Percentiles rank a stretch among this genome's conserved stretches.
These are phyloP conservation scores for Aspergillus versicolor DNA, from an alignment of 2,329 filamentous ascomycete genomes.

Conservation along the genomic window DNA sequence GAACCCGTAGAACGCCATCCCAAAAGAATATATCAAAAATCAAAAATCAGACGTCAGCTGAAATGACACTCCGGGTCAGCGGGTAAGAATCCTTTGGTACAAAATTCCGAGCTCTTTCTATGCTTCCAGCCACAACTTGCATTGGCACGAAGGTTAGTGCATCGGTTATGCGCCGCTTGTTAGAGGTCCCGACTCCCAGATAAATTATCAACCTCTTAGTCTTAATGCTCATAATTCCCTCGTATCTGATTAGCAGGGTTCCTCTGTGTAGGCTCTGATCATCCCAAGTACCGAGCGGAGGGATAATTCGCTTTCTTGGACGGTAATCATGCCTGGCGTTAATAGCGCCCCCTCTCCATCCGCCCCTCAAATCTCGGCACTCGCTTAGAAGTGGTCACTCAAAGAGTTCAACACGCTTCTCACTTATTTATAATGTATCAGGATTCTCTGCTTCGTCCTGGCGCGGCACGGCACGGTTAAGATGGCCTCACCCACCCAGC, in stretches of 20 bases:
- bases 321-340: neutral
- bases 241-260: constrained; percentile 1
- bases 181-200: neutral
- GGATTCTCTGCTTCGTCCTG: neutral
- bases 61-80: neutral
- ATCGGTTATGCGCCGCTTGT: neutral
- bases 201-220: neutral
- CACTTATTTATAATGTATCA: neutral
- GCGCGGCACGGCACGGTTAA: neutral
- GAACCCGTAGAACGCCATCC: neutral
- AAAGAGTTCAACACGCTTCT: neutral
- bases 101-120: neutral
- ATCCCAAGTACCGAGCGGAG: constrained; percentile 5
- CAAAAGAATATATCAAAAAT: neutral
- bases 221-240: constrained; percentile 2
- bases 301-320: neutral
- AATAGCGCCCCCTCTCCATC: neutral
- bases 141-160: neutral
- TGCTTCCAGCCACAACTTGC: neutral
- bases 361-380: neutral
- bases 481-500: neutral
- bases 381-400: neutral
- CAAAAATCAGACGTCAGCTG: neutral
- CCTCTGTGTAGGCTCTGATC: neutral
- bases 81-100: neutral